phyloP scores from a whole-genome alignment of 1,284 basidiomycete species.

The Entoloma clypeatum region DNA sequence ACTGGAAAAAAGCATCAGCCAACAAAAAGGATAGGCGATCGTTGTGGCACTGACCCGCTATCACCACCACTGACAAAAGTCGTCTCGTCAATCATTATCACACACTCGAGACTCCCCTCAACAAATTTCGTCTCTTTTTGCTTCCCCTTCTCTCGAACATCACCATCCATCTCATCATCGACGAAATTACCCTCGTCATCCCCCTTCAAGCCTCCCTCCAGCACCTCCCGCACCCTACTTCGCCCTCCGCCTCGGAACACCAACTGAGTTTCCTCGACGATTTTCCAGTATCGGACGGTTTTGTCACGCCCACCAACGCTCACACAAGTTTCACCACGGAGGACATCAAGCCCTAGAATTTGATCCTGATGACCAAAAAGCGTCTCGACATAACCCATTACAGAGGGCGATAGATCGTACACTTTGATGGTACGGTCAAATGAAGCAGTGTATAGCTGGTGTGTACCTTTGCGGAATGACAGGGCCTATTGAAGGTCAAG shows the following conservation, averaged over 20 bases:
- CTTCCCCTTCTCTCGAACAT: constrained; percentile 25
- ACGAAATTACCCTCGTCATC: constrained; percentile 48
- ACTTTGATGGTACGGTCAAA: constrained; percentile 92
- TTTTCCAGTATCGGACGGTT: constrained; percentile 94
- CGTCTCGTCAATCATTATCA: constrained; percentile 92
- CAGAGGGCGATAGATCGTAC: constrained; percentile 75
- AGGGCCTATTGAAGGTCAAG: constrained; percentile 47
- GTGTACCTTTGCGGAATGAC: constrained; percentile 79
- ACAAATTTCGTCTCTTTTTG: constrained; percentile 54
- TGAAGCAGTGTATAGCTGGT: constrained; percentile 85
- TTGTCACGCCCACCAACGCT: constrained; percentile 90
- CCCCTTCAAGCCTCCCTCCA: constrained; percentile 74
- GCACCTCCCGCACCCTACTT: constrained; percentile 72
- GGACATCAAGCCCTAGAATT: constrained; percentile 73
- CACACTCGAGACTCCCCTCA: constrained; percentile 90
- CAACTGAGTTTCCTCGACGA: constrained; percentile 92
- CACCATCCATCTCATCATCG: constrained; percentile 34
- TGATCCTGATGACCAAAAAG: constrained; percentile 97
- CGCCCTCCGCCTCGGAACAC: constrained; percentile 92
- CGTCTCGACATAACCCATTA: constrained; percentile 93
- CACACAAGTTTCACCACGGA: constrained; percentile 82
- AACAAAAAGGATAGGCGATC: constrained; percentile 5
- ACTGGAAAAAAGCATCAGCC: constrained; percentile 36
- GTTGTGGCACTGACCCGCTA: constrained; percentile 63
- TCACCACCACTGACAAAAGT: constrained; percentile 95